Evolutionary conservation across 331 rosid species (phyloP).

Genomic region (Quercus phellos): DNA sequence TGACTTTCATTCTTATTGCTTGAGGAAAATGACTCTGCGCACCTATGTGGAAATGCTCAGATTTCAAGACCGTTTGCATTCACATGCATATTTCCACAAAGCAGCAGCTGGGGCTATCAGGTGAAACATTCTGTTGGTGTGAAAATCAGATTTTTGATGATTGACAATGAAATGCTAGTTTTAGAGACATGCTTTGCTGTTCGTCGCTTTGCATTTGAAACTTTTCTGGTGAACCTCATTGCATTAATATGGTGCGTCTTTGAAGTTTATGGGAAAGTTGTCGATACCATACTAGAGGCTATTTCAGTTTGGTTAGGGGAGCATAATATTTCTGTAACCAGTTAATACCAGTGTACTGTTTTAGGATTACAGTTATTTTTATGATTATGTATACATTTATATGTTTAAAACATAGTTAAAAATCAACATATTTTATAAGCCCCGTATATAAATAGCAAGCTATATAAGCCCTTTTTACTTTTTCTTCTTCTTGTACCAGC

Average conservation of each 20-base stretch:
- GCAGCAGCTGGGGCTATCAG: constrained; percentile 98
- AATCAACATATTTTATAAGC: too few relatives aligned
- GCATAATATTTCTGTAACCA: too few relatives aligned
- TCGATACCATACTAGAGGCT: too few relatives aligned
- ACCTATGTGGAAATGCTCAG: constrained; percentile 93
- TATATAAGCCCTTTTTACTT: too few relatives aligned
- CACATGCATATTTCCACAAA: constrained; percentile 86
- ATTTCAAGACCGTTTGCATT: constrained; percentile 95
- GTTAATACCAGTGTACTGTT: too few relatives aligned
- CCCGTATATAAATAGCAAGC: too few relatives aligned
- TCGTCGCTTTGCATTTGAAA: background rate
- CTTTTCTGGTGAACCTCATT: background rate
- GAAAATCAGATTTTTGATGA: background rate
- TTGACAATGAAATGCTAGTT: background rate
- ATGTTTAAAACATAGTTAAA: too few relatives aligned
- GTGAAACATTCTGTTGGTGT: constrained; percentile 34
- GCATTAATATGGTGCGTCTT: background rate
- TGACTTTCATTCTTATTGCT: constrained; percentile 97
- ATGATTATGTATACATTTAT: too few relatives aligned
- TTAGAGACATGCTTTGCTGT: constrained; percentile 5
- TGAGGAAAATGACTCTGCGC: constrained; percentile 97
- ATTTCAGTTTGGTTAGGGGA: too few relatives aligned
- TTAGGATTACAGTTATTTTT: too few relatives aligned
- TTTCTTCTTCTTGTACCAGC: too few relatives aligned
- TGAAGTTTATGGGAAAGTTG: background rate